phyloP scores from a whole-genome alignment of 345 rosid genomes.

The Eucalyptus regnans region DNA sequence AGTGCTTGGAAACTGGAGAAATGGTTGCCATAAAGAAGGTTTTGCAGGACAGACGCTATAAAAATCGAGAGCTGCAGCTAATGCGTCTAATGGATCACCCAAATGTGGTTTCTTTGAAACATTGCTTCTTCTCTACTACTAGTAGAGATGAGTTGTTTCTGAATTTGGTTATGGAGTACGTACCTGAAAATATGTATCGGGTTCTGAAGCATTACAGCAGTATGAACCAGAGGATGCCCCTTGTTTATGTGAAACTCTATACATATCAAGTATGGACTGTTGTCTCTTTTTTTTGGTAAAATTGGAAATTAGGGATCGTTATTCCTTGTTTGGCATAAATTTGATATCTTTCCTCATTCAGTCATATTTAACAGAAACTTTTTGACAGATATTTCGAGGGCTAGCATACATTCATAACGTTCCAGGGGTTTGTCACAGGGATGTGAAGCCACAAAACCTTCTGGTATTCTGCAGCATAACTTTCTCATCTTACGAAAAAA shows the following conservation, averaged over 20 bases:
- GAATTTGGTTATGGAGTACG: conserved; percentile 45
- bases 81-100: conserved; percentile 57
- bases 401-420: conserved; percentile 74
- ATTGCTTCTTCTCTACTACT: conserved; percentile 52
- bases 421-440: conserved; percentile 86
- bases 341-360: neutral
- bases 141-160: conserved; percentile 48
- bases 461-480: conserved; percentile 30
- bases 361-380: neutral
- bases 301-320: neutral
- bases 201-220: conserved; percentile 38
- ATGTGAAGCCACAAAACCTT: conserved; percentile 89
- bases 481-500: neutral
- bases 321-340: neutral
- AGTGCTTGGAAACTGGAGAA: conserved; percentile 51
- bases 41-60: conserved; percentile 45
- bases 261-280: conserved; percentile 33
- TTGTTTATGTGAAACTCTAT: conserved; percentile 49
- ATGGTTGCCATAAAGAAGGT: conserved; percentile 54
- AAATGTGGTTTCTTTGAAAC: conserved; percentile 41
- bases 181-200: conserved; percentile 48
- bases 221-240: conserved; percentile 44
- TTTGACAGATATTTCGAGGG: conserved; percentile 70
- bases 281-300: neutral
- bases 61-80: conserved; percentile 53